Evolutionary conservation across 768 basidiomycete genomes (phyloP), one percentile per base, ranked within the genome.

Genomic region (Pulveroboletus ravenelii): DNA sequence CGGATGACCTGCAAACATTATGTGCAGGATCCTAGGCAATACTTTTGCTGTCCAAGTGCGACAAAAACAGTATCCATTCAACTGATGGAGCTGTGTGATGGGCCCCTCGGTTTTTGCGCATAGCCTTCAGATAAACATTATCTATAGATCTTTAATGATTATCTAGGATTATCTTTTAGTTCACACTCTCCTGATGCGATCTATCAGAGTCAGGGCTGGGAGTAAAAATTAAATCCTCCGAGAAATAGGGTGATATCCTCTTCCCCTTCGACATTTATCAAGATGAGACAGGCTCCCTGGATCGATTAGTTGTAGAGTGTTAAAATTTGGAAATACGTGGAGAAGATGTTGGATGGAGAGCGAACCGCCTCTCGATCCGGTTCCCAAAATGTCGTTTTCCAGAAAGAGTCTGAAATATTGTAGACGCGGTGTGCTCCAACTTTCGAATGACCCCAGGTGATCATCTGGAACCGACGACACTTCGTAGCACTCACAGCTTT

Each of bases 341-440:
- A 89, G 71, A 17, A 88, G 74, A 48, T 71, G 63, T 56, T 85
- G 82, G 14, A 77, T 65, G 8, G 75, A 71, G n/a, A 56, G 58
- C 10, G 61, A 56, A 51, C 62, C 42, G 68, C 70, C 47, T 66
- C 68, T 45, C n/a, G 50, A 40, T 37, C 25, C 10, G 30, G 35
- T 15, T 14, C 50, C 41, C 8, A 47, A 58, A 35, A 14, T 25
- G 32, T 42, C 39, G 32, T 38, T 69, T 62, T 90, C 87, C 12
- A 90, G 74, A n/a, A 10, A 89, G 60, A 0, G 85, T 88, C 57
- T 89, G 84, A 50, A 83, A 80, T 47, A 88, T 77, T 0, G 84
- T 85, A 3, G 84, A 79, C 2, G 87, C 87, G 2, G 82, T 80
- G 64, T 87, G 82, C 62, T 90, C 88, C 51, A 90, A 71, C 87